Base-by-base conservation (phyloP, 2,329 filamentous ascomycete species). In the Colletotrichum chlorophyti region DNA sequence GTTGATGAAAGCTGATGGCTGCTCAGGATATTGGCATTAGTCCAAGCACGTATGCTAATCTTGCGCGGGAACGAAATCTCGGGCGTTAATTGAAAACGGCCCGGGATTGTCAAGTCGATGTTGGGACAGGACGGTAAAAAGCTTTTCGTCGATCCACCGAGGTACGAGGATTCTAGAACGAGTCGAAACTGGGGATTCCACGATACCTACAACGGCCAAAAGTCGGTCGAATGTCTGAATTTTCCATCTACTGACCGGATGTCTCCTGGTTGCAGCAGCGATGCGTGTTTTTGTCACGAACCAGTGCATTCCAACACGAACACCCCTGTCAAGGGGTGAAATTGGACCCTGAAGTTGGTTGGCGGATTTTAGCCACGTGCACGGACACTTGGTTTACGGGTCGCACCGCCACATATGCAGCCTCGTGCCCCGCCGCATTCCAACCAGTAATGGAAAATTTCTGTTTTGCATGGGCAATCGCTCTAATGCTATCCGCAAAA, bases 361-460 rank as follows among this genome's bases (percentile, higher is more conserved):
- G 49, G 41, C 27, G 26, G 32, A 34, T 11, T n/a, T 21, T 19
- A 51, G 48, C 48, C 48, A 51, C 48, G 29, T 51, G 52, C 40
- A 45, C 57, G 38, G 47, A 27, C 19, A 27, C 17, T 54, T 37
- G 27, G 29, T 29, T n/a, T 58, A 10, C 45, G 45, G 45, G 19
- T 35, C 14, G 32, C 45, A 60, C 52, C 43, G 57, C 52, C 57
- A 60, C 53, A n/a, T 14, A 6, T 21, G 17, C 50, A 46, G 52
- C 53, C 41, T 46, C 52, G 40, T 29, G 48, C 45, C 58, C 57
- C 53, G 23, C 58, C 46, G 23, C 53, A 43, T 51, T 52, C 53
- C 43, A 53, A 37, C 37, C 29, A 21, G 27, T 12, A 21, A 26
- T 34, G 12, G 46, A 58, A 47, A 41, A 27, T 60, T 60, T 58